phyloP scores from a whole-genome alignment of 306 rosid species.

The Medicago truncatula region MtrunA17r5.0-ANR NC_053047.1:6658501-6659000 shows the following conservation, averaged over 20 bases:
- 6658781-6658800: background rate
- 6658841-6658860: slow-evolving; percentile 77
- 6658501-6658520: slow-evolving; percentile 24
- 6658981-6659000: slow-evolving; percentile 90
- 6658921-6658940: slow-evolving; percentile 64
- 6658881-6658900: slow-evolving; percentile 68
- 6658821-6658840: slow-evolving; percentile 26
- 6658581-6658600: background rate
- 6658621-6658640: slow-evolving; percentile 12
- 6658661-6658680: background rate
- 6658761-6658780: background rate
- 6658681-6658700: slow-evolving; percentile 10
- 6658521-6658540: slow-evolving; percentile 27
- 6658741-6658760: background rate
- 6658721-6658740: background rate
- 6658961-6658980: slow-evolving; percentile 84
- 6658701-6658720: background rate
- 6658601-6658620: background rate
- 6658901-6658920: slow-evolving; percentile 90
- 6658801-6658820: slow-evolving; percentile 26
- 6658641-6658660: background rate
- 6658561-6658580: slow-evolving; percentile 11
- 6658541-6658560: slow-evolving; percentile 7
- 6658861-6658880: slow-evolving; percentile 91
- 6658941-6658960: slow-evolving; percentile 57